Percentiles rank a stretch among this genome's conserved stretches.
Evolutionary conservation across 129 eudicot species (phyloP).

Genomic region (Helichrysum umbraculigerum): DNA sequence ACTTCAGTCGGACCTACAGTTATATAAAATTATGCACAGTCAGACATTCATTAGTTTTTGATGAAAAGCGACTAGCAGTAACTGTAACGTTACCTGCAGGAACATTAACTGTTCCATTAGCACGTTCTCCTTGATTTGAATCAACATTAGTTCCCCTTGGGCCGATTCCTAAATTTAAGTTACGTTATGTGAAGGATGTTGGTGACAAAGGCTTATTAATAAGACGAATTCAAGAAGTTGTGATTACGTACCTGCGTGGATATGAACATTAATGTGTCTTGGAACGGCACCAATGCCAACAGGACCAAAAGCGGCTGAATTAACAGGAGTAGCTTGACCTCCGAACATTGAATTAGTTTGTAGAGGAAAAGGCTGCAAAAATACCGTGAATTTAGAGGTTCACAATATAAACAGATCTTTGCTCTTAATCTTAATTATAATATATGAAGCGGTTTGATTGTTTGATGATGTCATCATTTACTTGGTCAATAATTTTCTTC

Average conservation of each 20-base stretch:
- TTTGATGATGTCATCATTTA: too few species aligned
- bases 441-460: too few species aligned
- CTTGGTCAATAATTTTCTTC: too few species aligned
- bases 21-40: slow-evolving; percentile 28
- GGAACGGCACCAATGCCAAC: slow-evolving; percentile 63
- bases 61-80: slow-evolving; percentile 40
- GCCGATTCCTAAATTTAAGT: slow-evolving; percentile 38
- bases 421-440: too few species aligned
- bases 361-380: slow-evolving; percentile 87
- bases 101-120: slow-evolving; percentile 43
- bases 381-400: neutral
- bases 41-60: slow-evolving; percentile 28
- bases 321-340: slow-evolving; percentile 44
- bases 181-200: neutral
- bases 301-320: slow-evolving; percentile 53
- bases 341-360: slow-evolving; percentile 71
- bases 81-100: slow-evolving; percentile 47
- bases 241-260: slow-evolving; percentile 68
- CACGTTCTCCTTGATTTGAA: slow-evolving; percentile 46
- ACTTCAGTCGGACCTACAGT: slow-evolving; percentile 29
- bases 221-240: neutral
- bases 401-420: neutral
- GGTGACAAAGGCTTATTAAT: slow-evolving; percentile 9
- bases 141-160: slow-evolving; percentile 61
- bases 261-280: slow-evolving; percentile 87